phyloP scores from a whole-genome alignment of 257 asterid species.

The Capsicum baccatum region DNA sequence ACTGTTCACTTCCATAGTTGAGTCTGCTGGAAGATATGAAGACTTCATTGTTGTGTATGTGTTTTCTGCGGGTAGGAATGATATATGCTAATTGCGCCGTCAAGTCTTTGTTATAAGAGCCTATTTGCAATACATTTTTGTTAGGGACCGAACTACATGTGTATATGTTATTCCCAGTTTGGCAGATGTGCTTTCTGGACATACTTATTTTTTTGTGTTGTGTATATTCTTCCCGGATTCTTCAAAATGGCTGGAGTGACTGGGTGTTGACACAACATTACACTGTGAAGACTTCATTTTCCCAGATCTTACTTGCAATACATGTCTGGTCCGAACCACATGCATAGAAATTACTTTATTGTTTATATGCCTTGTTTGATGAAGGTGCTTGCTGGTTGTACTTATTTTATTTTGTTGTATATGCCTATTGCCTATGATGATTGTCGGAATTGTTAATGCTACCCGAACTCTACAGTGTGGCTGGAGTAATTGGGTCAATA shows the following conservation, averaged over 20 bases:
- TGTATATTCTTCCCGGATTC: not conserved
- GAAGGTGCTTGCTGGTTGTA: not conserved
- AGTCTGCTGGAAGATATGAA: not conserved
- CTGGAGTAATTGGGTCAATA: not conserved
- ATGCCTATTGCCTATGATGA: not conserved
- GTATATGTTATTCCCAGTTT: not conserved
- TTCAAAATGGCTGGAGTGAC: not conserved
- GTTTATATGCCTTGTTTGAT: not conserved
- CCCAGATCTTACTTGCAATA: not conserved
- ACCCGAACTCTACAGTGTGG: not conserved
- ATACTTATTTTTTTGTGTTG: not conserved
- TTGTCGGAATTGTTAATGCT: not conserved
- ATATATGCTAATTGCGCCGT: not conserved
- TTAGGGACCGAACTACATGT: not conserved
- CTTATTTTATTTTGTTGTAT: not conserved
- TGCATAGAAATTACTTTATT: not conserved
- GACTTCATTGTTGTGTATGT: slow-evolving; percentile 7
- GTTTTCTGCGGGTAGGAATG: not conserved
- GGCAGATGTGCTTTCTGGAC: not conserved
- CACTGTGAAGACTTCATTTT: not conserved
- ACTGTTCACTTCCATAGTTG: not conserved
- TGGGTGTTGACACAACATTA: not conserved
- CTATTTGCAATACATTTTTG: not conserved
- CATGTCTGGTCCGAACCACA: not conserved
- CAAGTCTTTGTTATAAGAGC: not conserved